A percentile compares a stretch with the other conserved stretches of the same genome.
phyloP scores from a whole-genome alignment of 305 asterid genomes.

The Fraxinus floribunda region DNA sequence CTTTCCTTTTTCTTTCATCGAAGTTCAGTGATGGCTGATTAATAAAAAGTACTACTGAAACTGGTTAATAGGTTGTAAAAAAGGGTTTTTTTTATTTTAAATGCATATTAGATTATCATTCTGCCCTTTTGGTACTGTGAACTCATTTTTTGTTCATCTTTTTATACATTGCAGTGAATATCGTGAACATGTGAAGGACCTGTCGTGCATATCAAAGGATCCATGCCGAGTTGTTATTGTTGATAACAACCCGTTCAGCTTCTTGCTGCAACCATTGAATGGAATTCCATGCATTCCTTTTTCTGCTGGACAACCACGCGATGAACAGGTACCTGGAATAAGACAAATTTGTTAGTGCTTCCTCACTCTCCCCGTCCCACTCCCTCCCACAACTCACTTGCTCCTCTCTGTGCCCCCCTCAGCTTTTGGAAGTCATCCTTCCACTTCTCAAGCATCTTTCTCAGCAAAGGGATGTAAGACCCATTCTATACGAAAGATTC shows the following conservation, averaged over 20 bases:
- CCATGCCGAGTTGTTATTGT: constrained; percentile 71
- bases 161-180: constrained; percentile 60
- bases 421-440: constrained; percentile 50
- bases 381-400: background rate
- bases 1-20: background rate
- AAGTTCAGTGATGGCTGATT: background rate
- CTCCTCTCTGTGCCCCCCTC: background rate
- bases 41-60: background rate
- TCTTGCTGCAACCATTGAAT: constrained; percentile 84
- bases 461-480: constrained; percentile 42
- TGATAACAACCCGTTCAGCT: constrained; percentile 94
- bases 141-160: background rate
- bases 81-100: background rate
- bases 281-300: constrained; percentile 95
- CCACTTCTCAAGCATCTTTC: constrained; percentile 53
- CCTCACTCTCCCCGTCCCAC: background rate
- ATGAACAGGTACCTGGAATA: constrained; percentile 37
- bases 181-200: constrained; percentile 87
- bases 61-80: background rate
- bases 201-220: constrained; percentile 68
- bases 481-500: constrained; percentile 40
- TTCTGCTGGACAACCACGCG: constrained; percentile 86
- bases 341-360: constrained; percentile 3
- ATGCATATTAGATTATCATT: background rate
- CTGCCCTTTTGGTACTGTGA: background rate